These are phyloP conservation scores for Lolium perenne DNA, from an alignment of 176 grass and related monocot genomes.

Conservation along the genomic window DNA sequence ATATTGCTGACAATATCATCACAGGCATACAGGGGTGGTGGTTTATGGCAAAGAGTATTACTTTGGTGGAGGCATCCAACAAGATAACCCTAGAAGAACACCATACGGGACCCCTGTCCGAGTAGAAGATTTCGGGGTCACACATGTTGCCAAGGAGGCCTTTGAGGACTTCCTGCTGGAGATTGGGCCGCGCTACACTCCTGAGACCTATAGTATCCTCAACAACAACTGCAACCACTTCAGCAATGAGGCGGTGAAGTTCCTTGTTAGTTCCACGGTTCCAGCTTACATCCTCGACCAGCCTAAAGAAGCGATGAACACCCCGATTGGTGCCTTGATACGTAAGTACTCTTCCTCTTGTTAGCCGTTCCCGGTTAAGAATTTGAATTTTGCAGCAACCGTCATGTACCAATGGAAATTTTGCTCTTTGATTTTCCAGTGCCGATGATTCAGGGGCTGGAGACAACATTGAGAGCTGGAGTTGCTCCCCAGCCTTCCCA, in stretches of 20 bases:
- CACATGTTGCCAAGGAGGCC: slow-evolving; percentile 60
- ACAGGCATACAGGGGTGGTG: slow-evolving; percentile 87
- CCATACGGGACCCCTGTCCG: slow-evolving; percentile 68
- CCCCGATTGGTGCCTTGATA: slow-evolving; percentile 67
- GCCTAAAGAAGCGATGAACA: slow-evolving; percentile 81
- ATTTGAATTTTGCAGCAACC: not conserved
- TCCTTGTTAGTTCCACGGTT: slow-evolving; percentile 56
- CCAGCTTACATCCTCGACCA: slow-evolving; percentile 82
- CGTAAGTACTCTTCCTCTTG: slow-evolving; percentile 42
- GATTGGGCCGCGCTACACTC: slow-evolving; percentile 66
- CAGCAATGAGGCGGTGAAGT: slow-evolving; percentile 74
- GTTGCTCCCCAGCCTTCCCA: slow-evolving; percentile 64
- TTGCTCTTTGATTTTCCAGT: slow-evolving; percentile 38
- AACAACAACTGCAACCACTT: slow-evolving; percentile 93
- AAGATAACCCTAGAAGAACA: slow-evolving; percentile 60
- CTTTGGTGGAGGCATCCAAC: slow-evolving; percentile 79
- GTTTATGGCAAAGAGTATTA: slow-evolving; percentile 84
- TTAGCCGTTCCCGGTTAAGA: not conserved
- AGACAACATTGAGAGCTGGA: slow-evolving; percentile 62
- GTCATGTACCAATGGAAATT: not conserved
- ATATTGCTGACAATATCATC: not conserved
- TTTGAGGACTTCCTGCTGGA: slow-evolving; percentile 76
- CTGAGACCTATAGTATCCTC: slow-evolving; percentile 71
- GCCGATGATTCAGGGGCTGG: slow-evolving; percentile 80
- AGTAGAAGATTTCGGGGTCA: slow-evolving; percentile 60